These are phyloP conservation scores for Lentinula sp. DNA, from an alignment of 768 basidiomycete genomes.

Conservation along the genomic window DNA sequence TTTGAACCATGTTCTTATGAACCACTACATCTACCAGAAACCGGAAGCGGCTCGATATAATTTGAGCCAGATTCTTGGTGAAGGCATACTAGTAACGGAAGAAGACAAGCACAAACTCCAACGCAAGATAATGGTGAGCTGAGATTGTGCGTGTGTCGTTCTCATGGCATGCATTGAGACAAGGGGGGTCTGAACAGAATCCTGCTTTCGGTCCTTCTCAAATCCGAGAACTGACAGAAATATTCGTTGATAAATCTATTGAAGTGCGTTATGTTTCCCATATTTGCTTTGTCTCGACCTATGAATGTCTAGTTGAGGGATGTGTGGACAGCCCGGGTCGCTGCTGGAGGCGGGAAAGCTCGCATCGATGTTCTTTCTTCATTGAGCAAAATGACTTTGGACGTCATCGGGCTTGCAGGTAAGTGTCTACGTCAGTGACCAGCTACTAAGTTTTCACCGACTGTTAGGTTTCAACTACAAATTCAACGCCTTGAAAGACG, in stretches of 20 bases:
- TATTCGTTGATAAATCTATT: conserved; percentile 51
- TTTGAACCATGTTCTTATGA: conserved; percentile 56
- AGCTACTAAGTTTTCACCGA: conserved; percentile 17
- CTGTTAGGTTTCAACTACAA: conserved; percentile 24
- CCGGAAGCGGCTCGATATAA: conserved; percentile 30
- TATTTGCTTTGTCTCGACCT: background rate
- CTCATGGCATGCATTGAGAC: background rate
- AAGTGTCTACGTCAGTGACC: conserved; percentile 16
- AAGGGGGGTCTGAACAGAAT: conserved; percentile 40
- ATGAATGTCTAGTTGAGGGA: conserved; percentile 38
- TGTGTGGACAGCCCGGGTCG: conserved; percentile 31
- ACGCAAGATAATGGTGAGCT: conserved; percentile 39
- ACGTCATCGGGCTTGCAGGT: conserved; percentile 71
- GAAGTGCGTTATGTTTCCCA: conserved; percentile 27
- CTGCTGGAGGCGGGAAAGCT: conserved; percentile 16
- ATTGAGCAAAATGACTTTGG: conserved; percentile 65
- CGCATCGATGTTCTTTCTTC: conserved; percentile 57
- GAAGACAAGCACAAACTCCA: conserved; percentile 41
- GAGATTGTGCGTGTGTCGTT: background rate
- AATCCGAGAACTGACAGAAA: conserved; percentile 49
- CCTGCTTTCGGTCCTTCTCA: conserved; percentile 62
- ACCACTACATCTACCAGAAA: conserved; percentile 52
- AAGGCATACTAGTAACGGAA: conserved; percentile 44
- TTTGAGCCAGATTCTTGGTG: conserved; percentile 37
- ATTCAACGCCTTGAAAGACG: conserved; percentile 23